Percentiles rank a stretch among this genome's conserved stretches.
phyloP scores from a whole-genome alignment of 129 eudicot species.

The Oenanthe sinensis region DNA sequence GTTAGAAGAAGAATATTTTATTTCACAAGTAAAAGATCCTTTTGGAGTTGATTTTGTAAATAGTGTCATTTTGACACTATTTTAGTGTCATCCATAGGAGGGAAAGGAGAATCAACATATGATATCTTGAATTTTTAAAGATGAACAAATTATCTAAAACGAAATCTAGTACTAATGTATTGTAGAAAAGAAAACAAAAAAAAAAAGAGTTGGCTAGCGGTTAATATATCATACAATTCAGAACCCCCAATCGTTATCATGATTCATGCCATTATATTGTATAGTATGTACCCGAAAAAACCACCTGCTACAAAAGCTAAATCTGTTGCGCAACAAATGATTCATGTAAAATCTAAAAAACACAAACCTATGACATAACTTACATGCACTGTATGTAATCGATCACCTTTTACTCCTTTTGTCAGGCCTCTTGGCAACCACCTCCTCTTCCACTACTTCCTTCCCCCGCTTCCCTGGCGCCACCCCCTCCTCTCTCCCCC shows the following conservation, averaged over 20 bases:
- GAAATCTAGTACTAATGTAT: too few relatives aligned
- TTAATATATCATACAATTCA: neutral
- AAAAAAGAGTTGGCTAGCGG: neutral
- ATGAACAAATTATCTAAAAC: too few relatives aligned
- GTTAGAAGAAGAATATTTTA: too few relatives aligned
- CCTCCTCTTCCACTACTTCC: constrained; percentile 17
- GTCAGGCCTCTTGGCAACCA: constrained; percentile 24
- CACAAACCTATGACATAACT: constrained; percentile 1
- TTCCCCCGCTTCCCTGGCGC: constrained; percentile 22
- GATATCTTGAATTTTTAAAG: too few relatives aligned
- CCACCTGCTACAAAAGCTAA: neutral
- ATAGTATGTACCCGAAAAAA: neutral
- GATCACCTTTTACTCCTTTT: constrained; percentile 28
- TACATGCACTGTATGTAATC: constrained; percentile 1
- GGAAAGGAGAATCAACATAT: too few relatives aligned
- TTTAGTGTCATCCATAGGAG: too few relatives aligned
- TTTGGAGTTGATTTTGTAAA: too few relatives aligned
- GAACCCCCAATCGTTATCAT: neutral
- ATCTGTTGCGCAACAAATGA: neutral
- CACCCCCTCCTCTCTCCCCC: constrained; percentile 18
- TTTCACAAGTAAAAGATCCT: too few relatives aligned
- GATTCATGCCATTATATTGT: neutral
- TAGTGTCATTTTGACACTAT: neutral
- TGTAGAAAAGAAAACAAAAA: too few relatives aligned
- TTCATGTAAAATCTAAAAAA: constrained; percentile 5